Percentiles rank a stretch among this genome's conserved stretches.
These are phyloP conservation scores for Ceratocystis alfenasii DNA, from an alignment of 2,329 filamentous ascomycete species.

Conservation along the genomic window DNA sequence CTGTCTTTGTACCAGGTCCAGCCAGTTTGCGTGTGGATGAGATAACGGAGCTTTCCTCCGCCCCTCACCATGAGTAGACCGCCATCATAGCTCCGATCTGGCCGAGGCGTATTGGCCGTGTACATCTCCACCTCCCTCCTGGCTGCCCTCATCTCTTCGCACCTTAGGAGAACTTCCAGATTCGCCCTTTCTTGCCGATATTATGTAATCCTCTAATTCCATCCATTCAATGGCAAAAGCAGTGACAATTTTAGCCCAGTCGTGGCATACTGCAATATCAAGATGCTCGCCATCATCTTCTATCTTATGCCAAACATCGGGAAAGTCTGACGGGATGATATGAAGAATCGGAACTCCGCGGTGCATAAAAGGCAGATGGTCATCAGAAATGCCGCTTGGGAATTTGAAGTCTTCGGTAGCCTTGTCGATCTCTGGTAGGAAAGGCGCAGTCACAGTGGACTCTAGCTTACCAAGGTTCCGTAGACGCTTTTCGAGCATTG, in stretches of 20 bases:
- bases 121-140: not conserved
- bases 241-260: conserved; percentile 76
- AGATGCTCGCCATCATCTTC: conserved; percentile 75
- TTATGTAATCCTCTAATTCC: conserved; percentile 47
- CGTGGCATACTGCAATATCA: conserved; percentile 64
- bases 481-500: conserved; percentile 60
- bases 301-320: conserved; percentile 73
- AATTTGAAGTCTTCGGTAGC: conserved; percentile 35
- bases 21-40: not conserved
- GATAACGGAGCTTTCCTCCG: not conserved
- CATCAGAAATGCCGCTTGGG: conserved; percentile 56
- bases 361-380: conserved; percentile 81
- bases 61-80: not conserved
- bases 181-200: conserved; percentile 38
- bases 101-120: not conserved
- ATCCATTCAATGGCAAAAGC: conserved; percentile 88
- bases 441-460: conserved; percentile 40
- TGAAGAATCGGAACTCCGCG: conserved; percentile 82
- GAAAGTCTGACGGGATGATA: conserved; percentile 76
- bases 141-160: conserved; percentile 30
- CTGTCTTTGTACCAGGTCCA: not conserved
- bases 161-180: conserved; percentile 41
- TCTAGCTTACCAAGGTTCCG: conserved; percentile 55
- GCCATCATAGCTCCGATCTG: not conserved
- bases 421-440: conserved; percentile 55